Evolutionary conservation across 805 yeast species (phyloP), one percentile per base, ranked within the genome.

Genomic region (Yarrowia yakushimensis): DNA sequence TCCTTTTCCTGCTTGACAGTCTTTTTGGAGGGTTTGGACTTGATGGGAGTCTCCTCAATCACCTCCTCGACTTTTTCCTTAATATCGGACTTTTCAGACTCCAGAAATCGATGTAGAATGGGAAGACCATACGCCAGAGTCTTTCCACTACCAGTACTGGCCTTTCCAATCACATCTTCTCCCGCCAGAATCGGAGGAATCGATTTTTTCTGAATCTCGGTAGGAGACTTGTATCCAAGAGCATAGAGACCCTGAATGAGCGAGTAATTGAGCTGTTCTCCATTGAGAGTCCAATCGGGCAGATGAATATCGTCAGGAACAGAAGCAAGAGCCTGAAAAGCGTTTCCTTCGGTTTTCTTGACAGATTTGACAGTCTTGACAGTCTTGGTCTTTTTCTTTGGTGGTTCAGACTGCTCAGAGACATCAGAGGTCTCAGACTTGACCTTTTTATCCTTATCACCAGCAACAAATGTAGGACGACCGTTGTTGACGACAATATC

Each of bases 61-160:
- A 27, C 20, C 11, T 34, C 31, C n/a, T 4, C 39, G 1, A 12
- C 5, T n/a, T 25, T 13, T 7, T 34, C 33, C 39, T 18, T 8
- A 30, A 30, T 45, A 18, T 2, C 36, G 9, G 28, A 25, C 28
- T 31, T 31, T n/a, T 52, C 17, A 5, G 15, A 12, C 18, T 52
- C 27, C 59, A 55, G 9, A 13, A 55, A 55, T 7, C 61, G 37
- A 39, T 41, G 34, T 65, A 94, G 73, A 28, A 96, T 86, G 10
- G 99, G 97, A 27, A 94, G 83, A 48, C 97, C 97, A 73, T 90
- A 94, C 0, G 99, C 99, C 63, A 92, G 77, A 0, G 99, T 94
- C 72, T 94, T 94, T 79, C 99, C 99, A 1, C 97, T 89, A 72
- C 99, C 99, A 0, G 99, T 94, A 11, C 94, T 87, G 15, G 99